phyloP scores from a whole-genome alignment of 345 rosid genomes.

The Draba incana region DNA sequence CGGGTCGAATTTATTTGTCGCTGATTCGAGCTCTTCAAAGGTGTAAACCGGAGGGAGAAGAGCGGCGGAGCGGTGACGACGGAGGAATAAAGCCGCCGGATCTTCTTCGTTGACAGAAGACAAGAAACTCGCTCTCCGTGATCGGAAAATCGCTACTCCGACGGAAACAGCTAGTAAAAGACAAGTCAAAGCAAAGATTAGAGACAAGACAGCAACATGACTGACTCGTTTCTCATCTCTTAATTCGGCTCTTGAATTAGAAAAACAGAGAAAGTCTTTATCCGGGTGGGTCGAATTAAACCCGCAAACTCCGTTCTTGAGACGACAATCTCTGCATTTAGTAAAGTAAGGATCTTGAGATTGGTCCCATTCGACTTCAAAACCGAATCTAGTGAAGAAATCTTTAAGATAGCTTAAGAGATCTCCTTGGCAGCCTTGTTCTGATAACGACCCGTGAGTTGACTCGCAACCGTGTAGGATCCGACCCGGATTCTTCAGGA shows the following conservation, averaged over 20 bases:
- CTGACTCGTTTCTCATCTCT: slow-evolving; percentile 39
- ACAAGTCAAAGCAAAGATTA: slow-evolving; percentile 59
- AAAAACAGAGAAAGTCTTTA: slow-evolving; percentile 57
- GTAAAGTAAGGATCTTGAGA: slow-evolving; percentile 66
- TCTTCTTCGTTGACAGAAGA: slow-evolving; percentile 63
- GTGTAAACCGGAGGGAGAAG: slow-evolving; percentile 89
- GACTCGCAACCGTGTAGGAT: slow-evolving; percentile 66
- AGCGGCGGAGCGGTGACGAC: slow-evolving; percentile 66
- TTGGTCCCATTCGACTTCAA: slow-evolving; percentile 71
- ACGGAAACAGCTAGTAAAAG: slow-evolving; percentile 54
- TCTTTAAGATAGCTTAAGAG: slow-evolving; percentile 54
- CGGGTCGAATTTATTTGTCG: slow-evolving; percentile 76
- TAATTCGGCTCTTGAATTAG: slow-evolving; percentile 43
- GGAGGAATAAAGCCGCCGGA: slow-evolving; percentile 78
- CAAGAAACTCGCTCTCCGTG: slow-evolving; percentile 44
- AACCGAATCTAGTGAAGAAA: slow-evolving; percentile 52
- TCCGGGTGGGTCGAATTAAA: slow-evolving; percentile 67
- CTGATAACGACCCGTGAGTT: slow-evolving; percentile 44
- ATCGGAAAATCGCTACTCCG: slow-evolving; percentile 55
- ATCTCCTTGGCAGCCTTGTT: slow-evolving; percentile 69
- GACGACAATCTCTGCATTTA: slow-evolving; percentile 56
- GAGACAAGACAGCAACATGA: slow-evolving; percentile 54
- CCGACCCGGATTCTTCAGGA: slow-evolving; percentile 57
- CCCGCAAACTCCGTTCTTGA: slow-evolving; percentile 67
- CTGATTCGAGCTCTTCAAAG: slow-evolving; percentile 83